These are phyloP conservation scores for Diaporthe nobilis DNA, from an alignment of 2,329 filamentous ascomycete genomes.

Conservation along the genomic window DNA sequence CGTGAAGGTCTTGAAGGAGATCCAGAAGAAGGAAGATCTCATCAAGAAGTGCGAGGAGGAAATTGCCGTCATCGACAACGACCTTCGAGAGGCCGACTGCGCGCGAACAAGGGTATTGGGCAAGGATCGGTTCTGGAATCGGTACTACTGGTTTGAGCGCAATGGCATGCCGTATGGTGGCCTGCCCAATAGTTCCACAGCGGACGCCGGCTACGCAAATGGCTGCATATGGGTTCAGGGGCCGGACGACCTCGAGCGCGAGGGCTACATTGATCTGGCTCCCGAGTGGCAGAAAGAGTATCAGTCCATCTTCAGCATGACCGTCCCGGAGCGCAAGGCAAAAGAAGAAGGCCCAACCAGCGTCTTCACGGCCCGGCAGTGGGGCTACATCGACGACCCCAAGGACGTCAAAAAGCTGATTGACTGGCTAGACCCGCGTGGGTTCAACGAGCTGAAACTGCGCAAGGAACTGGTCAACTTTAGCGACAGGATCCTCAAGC, in stretches of 20 bases:
- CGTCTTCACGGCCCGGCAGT: constrained; percentile 83
- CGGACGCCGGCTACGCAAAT: constrained; percentile 90
- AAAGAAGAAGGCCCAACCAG: constrained; percentile 87
- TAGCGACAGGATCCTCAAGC: constrained; percentile 80
- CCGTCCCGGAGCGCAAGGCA: constrained; percentile 86
- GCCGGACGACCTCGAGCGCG: constrained; percentile 87
- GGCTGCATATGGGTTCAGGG: constrained; percentile 97
- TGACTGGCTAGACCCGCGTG: constrained; percentile 89
- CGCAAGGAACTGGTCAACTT: constrained; percentile 87
- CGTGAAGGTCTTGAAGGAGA: constrained; percentile 87
- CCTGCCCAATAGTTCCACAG: constrained; percentile 88
- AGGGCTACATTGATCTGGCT: constrained; percentile 86
- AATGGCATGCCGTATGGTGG: constrained; percentile 98
- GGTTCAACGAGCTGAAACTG: constrained; percentile 87
- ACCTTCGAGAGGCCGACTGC: constrained; percentile 93
- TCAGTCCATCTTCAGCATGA: constrained; percentile 82
- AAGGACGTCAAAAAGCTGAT: constrained; percentile 84
- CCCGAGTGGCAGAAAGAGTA: constrained; percentile 82
- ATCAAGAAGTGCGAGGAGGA: constrained; percentile 88
- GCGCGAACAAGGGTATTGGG: constrained; percentile 90
- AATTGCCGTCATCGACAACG: constrained; percentile 88
- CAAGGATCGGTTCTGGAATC: constrained; percentile 97
- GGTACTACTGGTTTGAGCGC: constrained; percentile 99
- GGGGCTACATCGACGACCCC: constrained; percentile 91
- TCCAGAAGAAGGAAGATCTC: constrained; percentile 86